Evolutionary conservation across 352 stramenopile species (phyloP).

Genomic region (Phytopythium boreale): DNA sequence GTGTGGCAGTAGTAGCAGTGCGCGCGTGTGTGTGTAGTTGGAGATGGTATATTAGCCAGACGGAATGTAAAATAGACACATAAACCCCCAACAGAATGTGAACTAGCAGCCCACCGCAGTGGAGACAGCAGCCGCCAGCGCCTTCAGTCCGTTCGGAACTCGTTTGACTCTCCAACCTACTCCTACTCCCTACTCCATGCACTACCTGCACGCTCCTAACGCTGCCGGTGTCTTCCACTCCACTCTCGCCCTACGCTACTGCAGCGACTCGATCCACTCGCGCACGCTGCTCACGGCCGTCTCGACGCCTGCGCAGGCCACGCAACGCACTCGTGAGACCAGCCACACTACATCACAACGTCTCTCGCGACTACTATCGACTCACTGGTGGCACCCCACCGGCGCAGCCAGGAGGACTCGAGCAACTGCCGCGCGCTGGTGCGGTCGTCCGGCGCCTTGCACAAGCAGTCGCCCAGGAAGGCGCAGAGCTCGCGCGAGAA

Average conservation of each 20-base stretch:
- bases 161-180: too few relatives aligned
- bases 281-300: slow-evolving; percentile 47
- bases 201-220: slow-evolving; percentile 6
- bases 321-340: background rate
- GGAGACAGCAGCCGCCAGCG: background rate
- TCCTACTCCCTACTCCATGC: background rate
- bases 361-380: slow-evolving; percentile 10
- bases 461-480: slow-evolving; percentile 64
- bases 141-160: too few relatives aligned
- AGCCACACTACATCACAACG: too few relatives aligned
- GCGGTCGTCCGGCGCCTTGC: slow-evolving; percentile 63
- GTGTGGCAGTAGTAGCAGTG: too few relatives aligned
- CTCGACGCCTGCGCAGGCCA: slow-evolving; percentile 18
- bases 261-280: slow-evolving; percentile 71
- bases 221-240: background rate
- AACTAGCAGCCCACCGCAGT: background rate
- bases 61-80: background rate
- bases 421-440: slow-evolving; percentile 58
- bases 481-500: slow-evolving; percentile 76
- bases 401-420: slow-evolving; percentile 69
- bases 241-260: slow-evolving; percentile 37
- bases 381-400: slow-evolving; percentile 63
- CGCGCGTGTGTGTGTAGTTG: background rate
- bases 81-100: slow-evolving; percentile 5
- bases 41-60: slow-evolving; percentile 1